Base-by-base conservation (phyloP, 352 stramenopile species). In the Globisporangium lucens region DNA sequence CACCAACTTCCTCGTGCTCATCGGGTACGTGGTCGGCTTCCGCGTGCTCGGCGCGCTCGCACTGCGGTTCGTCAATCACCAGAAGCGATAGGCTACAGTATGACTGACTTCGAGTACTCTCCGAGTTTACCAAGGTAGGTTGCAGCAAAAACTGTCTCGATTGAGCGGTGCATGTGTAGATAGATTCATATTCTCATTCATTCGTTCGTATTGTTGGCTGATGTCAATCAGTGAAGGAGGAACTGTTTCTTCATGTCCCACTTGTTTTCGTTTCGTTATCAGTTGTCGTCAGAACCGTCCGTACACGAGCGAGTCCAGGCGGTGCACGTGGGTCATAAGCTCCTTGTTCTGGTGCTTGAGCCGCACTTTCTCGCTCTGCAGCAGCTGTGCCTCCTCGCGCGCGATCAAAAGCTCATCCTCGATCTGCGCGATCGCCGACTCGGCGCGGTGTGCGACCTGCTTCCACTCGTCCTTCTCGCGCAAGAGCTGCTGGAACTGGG, bases 271-370 rank as follows among this genome's bases (percentile, higher is more conserved):
- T 9, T 36, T 41, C 36, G 36, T 41, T 41, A 3, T 4, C 8
- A 15, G 36, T 8, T 3, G 36, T 8, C 10, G 12, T 78, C 77
- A 91, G 72, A 94, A 92, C 2, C 83, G 82, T 1, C 83, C 83
- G 64, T 93, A 91, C 49, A 93, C 83, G 29, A 93, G 75, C 17
- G 82, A 86, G 61, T 93, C 84, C 43, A 91, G 78, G 4, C 86
- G 83, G 69, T 90, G 82, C 9, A 94, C 84, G 22, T 93, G 84
- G 4, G 82, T 78, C 4, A 85, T 64, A 4, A 94, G 69, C 68
- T 94, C 83, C 58, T 77, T 79, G 75, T 94, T 94, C 56, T 91
- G 83, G 13, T 80, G 78, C 69, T 89, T 80, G 33, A 94, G 76
- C 0, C 86, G 76, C 47, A 78, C 55, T 30, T 75, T 76, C 62